Base-by-base conservation (phyloP, 208 protist species). In the Trypanosoma mega region DNA sequence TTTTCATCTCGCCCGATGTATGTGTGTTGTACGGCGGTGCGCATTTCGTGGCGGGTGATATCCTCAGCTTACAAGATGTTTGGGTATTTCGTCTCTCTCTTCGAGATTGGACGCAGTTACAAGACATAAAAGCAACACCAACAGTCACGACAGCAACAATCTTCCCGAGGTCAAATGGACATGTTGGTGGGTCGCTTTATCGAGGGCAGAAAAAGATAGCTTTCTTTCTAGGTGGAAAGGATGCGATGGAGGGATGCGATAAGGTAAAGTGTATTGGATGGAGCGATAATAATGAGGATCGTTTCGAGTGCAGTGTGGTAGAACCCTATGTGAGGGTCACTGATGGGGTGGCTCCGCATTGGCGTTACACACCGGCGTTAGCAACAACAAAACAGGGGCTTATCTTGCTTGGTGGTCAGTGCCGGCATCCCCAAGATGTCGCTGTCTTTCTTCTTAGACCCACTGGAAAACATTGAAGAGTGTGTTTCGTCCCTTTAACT, bases 11-110 rank as follows among this genome's bases (percentile, higher is more conserved):
- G 6, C 44, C 45, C 7, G 39, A 48, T 2, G 16, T 52, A 9
- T 76, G 79, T 50, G 72, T 90, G 1, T 36, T 90, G 1, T 90
- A 90, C 45, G 83, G 83, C 16, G 83, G 83, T n/a, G 61, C 72
- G 8, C 77, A 80, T 53, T 90, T 87, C 64, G 68, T 78, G 18
- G 50, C 74, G 12, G 74, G 80, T 27, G 69, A 72, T 26, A 62
- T 87, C 39, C 51, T 53, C 49, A 87, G 80, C 62, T 64, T 82
- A 24, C 23, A 43, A 18, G 83, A 90, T 49, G 68, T 68, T 24
- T 90, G 83, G 80, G 16, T 14, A 0, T 81, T 68, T 33, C 48
- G 80, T 59, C n/a, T 58, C 9, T 63, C 57, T 1, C 18, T 21
- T 24, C 8, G 14, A 9, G 39, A 36, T 36, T 71, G 46, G 34